Percentiles rank a stretch among this genome's conserved stretches.
phyloP scores from a whole-genome alignment of 2,329 filamentous ascomycete genomes.

The Cercospora nicotianae region DNA sequence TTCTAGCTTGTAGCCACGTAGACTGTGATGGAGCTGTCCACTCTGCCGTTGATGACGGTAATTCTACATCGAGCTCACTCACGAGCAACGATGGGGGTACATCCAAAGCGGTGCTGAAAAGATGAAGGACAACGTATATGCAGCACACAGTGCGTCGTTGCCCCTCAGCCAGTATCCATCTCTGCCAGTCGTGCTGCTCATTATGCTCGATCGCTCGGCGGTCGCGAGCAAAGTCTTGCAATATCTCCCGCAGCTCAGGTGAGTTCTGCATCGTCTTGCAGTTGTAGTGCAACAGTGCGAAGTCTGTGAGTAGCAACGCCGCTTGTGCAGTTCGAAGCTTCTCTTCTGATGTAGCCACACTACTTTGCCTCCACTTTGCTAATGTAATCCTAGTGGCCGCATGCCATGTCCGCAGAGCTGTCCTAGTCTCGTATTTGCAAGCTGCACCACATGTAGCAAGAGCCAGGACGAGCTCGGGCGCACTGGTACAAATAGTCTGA shows the following conservation, averaged over 20 bases:
- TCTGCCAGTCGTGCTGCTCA: not conserved
- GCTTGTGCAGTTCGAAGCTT: constrained; percentile 5
- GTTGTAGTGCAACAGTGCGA: not conserved
- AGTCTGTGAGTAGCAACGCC: constrained; percentile 7
- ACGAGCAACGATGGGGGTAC: not conserved
- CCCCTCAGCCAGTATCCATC: constrained; percentile 8
- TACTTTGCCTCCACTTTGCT: not conserved
- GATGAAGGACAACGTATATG: constrained; percentile 7
- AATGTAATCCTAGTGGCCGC: not conserved
- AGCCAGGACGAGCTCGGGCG: constrained; percentile 11
- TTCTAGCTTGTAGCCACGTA: not conserved
- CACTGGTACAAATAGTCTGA: not conserved
- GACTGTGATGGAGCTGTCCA: constrained; percentile 7
- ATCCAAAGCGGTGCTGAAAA: not conserved
- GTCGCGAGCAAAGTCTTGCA: not conserved
- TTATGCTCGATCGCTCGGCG: not conserved
- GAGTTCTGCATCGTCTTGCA: not conserved
- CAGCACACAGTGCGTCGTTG: constrained; percentile 3
- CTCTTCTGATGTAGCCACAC: not conserved
- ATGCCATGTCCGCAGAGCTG: not conserved
- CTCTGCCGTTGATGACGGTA: constrained; percentile 10
- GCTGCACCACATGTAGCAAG: constrained; percentile 7
- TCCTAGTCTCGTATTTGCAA: constrained; percentile 8
- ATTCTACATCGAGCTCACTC: not conserved
- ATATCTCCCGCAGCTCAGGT: not conserved